Evolutionary conservation across 768 basidiomycete species (phyloP).

Genomic region (Macrolepiota dolichaula): DNA sequence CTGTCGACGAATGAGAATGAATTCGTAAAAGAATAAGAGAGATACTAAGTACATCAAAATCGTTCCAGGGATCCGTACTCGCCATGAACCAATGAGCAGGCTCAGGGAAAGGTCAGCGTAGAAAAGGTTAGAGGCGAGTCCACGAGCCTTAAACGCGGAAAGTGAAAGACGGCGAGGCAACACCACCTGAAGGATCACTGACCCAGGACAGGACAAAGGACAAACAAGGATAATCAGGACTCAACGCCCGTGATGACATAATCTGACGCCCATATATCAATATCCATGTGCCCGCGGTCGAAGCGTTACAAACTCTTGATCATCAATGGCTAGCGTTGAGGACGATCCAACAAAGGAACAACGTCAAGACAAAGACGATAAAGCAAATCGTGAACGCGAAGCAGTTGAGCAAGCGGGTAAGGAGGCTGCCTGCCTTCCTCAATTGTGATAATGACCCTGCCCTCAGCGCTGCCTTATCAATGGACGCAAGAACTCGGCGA

Average conservation of each 20-base stretch:
- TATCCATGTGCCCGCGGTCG: not conserved
- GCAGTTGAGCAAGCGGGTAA: slow-evolving; percentile 80
- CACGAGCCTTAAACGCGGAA: slow-evolving; percentile 10
- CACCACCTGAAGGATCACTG: not conserved
- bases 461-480: slow-evolving; percentile 77
- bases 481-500: slow-evolving; percentile 93
- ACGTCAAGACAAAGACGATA: slow-evolving; percentile 67
- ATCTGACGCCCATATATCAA: slow-evolving; percentile 3
- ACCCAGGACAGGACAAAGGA: slow-evolving; percentile 12
- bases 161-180: slow-evolving; percentile 12
- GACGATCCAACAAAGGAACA: slow-evolving; percentile 75
- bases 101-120: slow-evolving; percentile 10
- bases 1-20: slow-evolving; percentile 32
- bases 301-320: slow-evolving; percentile 2
- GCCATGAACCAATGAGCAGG: slow-evolving; percentile 43
- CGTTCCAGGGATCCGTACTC: slow-evolving; percentile 57
- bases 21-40: slow-evolving; percentile 15
- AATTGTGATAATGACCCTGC: slow-evolving; percentile 18
- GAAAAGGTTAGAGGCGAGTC: not conserved
- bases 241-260: slow-evolving; percentile 9
- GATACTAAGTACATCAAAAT: slow-evolving; percentile 61
- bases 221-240: slow-evolving; percentile 19
- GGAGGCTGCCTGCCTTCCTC: slow-evolving; percentile 21
- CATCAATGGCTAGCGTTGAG: slow-evolving; percentile 22
- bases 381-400: slow-evolving; percentile 68